Conservation (phyloP, 768 basidiomycete genomes). For the Panaeolus papilionaceus region DNA sequence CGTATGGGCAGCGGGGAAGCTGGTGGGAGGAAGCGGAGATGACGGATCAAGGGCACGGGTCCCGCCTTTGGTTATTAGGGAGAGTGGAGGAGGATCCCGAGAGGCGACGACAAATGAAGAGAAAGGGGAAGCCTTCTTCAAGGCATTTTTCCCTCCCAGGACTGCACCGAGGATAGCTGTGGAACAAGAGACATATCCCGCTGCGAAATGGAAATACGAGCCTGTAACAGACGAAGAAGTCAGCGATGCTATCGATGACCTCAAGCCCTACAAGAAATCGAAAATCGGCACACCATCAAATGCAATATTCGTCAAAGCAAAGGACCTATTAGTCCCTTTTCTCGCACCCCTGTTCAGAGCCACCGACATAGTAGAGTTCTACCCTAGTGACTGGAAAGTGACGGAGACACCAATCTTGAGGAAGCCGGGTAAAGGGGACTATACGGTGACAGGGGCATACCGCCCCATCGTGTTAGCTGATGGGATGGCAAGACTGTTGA, state of each 20-base stretch:
- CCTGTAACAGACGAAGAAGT: conserved; percentile 25
- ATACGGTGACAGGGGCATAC: conserved; percentile 37
- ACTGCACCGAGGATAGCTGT: conserved; percentile 9
- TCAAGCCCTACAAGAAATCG: conserved; percentile 42
- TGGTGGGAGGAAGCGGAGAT: conserved; percentile 19
- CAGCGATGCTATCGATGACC: conserved; percentile 23
- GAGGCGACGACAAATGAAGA: conserved; percentile 11
- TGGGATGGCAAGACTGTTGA: conserved; percentile 26
- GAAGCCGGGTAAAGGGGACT: conserved; percentile 43
- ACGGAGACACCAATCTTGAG: conserved; percentile 35
- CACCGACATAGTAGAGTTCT: conserved; percentile 23
- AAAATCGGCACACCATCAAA: conserved; percentile 34
- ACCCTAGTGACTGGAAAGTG: conserved; percentile 22
- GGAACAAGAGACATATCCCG: background rate
- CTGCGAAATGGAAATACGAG: conserved; percentile 6
- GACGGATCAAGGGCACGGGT: conserved; percentile 31
- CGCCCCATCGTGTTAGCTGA: conserved; percentile 40
- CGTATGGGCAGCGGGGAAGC: conserved; percentile 30
- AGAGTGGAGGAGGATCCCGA: background rate
- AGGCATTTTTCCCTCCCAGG: conserved; percentile 29
- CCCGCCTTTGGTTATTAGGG: conserved; percentile 21
- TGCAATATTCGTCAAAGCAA: conserved; percentile 29
- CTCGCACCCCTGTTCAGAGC: too few species aligned
- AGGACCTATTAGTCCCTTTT: too few species aligned
- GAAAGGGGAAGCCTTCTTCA: conserved; percentile 18